A percentile compares a stretch with the other conserved stretches of the same genome.
Evolutionary conservation across 768 basidiomycete genomes (phyloP).

Genomic region (Leccinum ochraceum): DNA sequence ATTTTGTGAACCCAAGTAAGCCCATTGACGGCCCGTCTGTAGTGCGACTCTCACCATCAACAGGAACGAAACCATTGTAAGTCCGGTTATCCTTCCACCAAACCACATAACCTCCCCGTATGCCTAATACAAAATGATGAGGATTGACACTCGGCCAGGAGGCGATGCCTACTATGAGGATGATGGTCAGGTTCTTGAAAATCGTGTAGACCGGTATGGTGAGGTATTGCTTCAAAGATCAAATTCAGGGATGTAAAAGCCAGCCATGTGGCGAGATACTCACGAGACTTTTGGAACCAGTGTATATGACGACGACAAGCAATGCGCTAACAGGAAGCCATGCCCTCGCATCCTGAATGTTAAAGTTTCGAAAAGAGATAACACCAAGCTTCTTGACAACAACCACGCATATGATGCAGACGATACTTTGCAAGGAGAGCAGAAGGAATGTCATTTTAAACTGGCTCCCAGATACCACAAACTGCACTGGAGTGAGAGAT

Average conservation of each 20-base stretch:
- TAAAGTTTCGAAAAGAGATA: slow-evolving; percentile 84
- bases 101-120: slow-evolving; percentile 99
- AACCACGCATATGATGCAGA: slow-evolving; percentile 80
- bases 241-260: slow-evolving; percentile 1
- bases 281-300: slow-evolving; percentile 95
- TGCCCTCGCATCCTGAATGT: slow-evolving; percentile 76
- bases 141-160: neutral
- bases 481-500: slow-evolving; percentile 47
- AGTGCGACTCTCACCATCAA: slow-evolving; percentile 69
- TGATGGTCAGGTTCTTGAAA: slow-evolving; percentile 99
- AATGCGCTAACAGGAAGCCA: slow-evolving; percentile 97
- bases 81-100: slow-evolving; percentile 80
- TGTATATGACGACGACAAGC: slow-evolving; percentile 95
- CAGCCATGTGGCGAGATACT: slow-evolving; percentile 34
- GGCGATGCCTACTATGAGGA: slow-evolving; percentile 75
- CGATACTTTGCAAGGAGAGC: slow-evolving; percentile 85
- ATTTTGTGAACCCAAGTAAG: neutral
- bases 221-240: slow-evolving; percentile 77
- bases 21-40: neutral
- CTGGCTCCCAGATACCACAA: slow-evolving; percentile 87
- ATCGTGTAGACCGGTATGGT: slow-evolving; percentile 98
- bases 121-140: slow-evolving; percentile 51
- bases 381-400: slow-evolving; percentile 72
- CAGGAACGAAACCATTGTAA: slow-evolving; percentile 87
- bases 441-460: slow-evolving; percentile 99